Evolutionary conservation across 1,284 basidiomycete species (phyloP).

Genomic region (Laetiporus sulphureus): DNA sequence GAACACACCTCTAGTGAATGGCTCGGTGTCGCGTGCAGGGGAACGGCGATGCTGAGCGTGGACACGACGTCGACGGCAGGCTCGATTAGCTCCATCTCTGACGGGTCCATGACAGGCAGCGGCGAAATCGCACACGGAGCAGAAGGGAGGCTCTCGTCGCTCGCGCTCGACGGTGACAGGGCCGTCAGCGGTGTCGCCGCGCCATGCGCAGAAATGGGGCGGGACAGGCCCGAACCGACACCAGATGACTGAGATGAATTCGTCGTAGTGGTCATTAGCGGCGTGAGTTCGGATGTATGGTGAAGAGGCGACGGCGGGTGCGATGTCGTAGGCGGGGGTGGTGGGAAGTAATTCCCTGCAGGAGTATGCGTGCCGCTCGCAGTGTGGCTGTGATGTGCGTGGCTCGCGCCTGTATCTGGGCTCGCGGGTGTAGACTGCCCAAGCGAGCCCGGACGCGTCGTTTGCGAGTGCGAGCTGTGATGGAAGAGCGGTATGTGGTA

Average conservation of each 20-base stretch:
- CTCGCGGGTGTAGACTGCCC: slow-evolving; percentile 9
- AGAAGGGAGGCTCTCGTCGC: slow-evolving; percentile 4
- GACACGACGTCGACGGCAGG: slow-evolving; percentile 39
- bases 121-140: neutral
- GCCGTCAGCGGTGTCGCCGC: neutral
- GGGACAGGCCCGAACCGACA: slow-evolving; percentile 2
- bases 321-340: slow-evolving; percentile 8
- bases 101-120: slow-evolving; percentile 5
- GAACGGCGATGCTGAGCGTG: slow-evolving; percentile 40
- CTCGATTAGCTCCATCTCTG: slow-evolving; percentile 17
- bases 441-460: slow-evolving; percentile 9
- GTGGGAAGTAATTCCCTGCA: slow-evolving; percentile 11
- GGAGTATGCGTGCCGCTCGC: slow-evolving; percentile 1
- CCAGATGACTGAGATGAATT: slow-evolving; percentile 22
- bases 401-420: slow-evolving; percentile 10
- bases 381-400: slow-evolving; percentile 6
- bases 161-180: slow-evolving; percentile 1
- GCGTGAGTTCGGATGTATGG: slow-evolving; percentile 19
- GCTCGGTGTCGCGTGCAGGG: slow-evolving; percentile 49
- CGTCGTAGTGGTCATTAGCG: slow-evolving; percentile 23
- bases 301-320: slow-evolving; percentile 13
- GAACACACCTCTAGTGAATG: slow-evolving; percentile 48
- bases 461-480: slow-evolving; percentile 15
- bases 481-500: slow-evolving; percentile 24
- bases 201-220: neutral